Evolutionary conservation across 176 grass and related monocot genomes (phyloP), one percentile per base, ranked within the genome.

Genomic region (Juncus inflexus): DNA sequence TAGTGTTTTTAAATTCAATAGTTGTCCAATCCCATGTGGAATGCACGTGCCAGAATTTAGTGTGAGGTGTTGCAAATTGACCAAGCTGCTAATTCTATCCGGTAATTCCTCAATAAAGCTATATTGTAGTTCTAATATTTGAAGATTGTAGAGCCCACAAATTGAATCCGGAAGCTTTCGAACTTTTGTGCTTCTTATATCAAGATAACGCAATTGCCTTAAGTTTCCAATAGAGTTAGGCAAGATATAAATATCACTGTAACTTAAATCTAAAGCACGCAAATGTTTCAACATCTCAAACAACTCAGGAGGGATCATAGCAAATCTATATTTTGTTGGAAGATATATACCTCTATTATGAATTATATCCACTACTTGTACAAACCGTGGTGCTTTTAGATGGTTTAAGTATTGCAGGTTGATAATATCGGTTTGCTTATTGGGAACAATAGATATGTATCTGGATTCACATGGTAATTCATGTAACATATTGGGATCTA

Each of bases 1-100:
- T 16, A 84, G 60, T 35, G 38, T 75, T 6, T 65, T 60, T 35
- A 84, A 16, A 12, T 76, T 69, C 12, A 69, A 37, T 1, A 78
- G 35, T 6, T 12, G 35, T 35, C 62, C 16, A 6, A 83, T 67
- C 1, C 56, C 80, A 2, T 13, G 40, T 40, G 78, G 70, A 6
- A 52, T 35, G 61, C 14, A 8, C 12, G 40, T 63, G 5, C 13
- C 40, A 3, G 61, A 41, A 14, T 41, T n/a, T 4, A 63, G 12
- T 40, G 14, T 41, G 37, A 64, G 61, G 41, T 64, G 37, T 64
- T 42, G 76, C 10, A 84, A 37, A 42, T 76, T 69, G 37, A 77
- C 19, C 2, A 69, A 12, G 7, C 13, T 50, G 13, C 12, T 15
- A 10, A 78, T 74, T 8, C 49, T 74, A 0, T 15, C 55, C 8